Evolutionary conservation across 371 early-diverging fungal genomes (phyloP), one percentile per base, ranked within the genome.

Genomic region (Mortierella sp.): DNA sequence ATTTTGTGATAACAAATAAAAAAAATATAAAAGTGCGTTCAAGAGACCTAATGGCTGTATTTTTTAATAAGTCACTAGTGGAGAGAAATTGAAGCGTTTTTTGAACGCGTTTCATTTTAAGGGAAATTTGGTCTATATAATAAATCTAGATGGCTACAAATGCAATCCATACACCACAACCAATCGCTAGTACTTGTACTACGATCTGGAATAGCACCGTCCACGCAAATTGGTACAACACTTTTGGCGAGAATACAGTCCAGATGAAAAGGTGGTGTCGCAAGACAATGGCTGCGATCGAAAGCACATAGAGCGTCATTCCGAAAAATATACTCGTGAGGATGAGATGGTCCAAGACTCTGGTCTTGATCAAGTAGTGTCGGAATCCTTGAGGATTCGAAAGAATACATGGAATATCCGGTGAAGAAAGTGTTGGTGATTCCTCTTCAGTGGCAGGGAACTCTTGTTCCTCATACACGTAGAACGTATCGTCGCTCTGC

Each of bases 171-270:
- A 75, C 28, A 11, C 52, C 70, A 16, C 22, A 63, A 2, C 80
- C 80, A 45, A 76, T 62, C 3, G 61, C 35, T 9, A 75, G 6
- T 24, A 75, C 73, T 39, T 81, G 81, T 0, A 75, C 60, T 1
- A 68, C 35, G 3, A 62, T 26, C 63, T 90, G 90, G 72, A 81
- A 88, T 3, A 89, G 63, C 12, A 84, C 74, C 1, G 86, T 88
- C 94, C 94, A 95, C 16, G 89, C 88, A 20, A 92, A 83, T 77
- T 94, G 93, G 83, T 93, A 95, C 59, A 95, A 84, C 60, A 92
- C 92, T 67, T 93, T 93, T 26, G 95, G 95, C 54, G 95, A 94
- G 74, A 95, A 95, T 14, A 95, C 95, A 0, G 94, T 93, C 95
- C 95, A 95, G 52, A 95, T 91, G 78, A 95, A 95, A 57, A 95